Base-by-base conservation (phyloP, 2,329 filamentous ascomycete species). In the Fusarium drepaniforme region DNA sequence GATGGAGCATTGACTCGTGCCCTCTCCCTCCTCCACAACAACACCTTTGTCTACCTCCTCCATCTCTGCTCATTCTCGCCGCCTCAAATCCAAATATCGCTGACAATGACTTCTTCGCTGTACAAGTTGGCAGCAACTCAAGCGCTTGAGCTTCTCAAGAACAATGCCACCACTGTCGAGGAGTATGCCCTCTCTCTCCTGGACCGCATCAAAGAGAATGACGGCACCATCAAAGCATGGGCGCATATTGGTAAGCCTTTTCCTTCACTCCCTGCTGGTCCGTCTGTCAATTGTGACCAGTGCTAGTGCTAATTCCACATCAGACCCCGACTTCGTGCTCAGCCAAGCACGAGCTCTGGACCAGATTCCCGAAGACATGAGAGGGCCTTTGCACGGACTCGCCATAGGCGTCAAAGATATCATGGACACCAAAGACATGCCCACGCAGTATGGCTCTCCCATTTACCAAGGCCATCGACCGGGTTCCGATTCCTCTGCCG, bases 401-500 rank as follows among this genome's bases (percentile, higher is more conserved):
- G 71, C 71, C 1, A 70, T 73, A 8, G 71, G 49, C 0, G 71
- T 73, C 0, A 73, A 73, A 15, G 71, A 73, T 53, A 62, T 74
- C 23, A 73, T 73, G 8, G 67, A 73, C 3, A 73, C 71, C 0
- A 74, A 73, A 37, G 71, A 70, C 42, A 35, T 90, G 87, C 89
- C 89, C 2, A 90, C 89, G 0, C 83, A 86, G 37, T 84, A 85
- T 76, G 87, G 87, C 70, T 92, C 89, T 0, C 81, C 86, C 1
- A 85, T 91, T 4, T 92, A 90, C 74, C 75, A 82, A 33, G 80
- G 82, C 2, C 79, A 86, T 67, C 82, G 84, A 0, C 80, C 82
- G 1, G 79, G 83, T 18, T 74, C 89, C 9, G 90, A 92, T 77
- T 88, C 90, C 3, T 86, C 83, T 0, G 85, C 84, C 11, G 81